phyloP scores from a whole-genome alignment of 2,329 filamentous ascomycete genomes.

The Epicoccum nigrum region DNA sequence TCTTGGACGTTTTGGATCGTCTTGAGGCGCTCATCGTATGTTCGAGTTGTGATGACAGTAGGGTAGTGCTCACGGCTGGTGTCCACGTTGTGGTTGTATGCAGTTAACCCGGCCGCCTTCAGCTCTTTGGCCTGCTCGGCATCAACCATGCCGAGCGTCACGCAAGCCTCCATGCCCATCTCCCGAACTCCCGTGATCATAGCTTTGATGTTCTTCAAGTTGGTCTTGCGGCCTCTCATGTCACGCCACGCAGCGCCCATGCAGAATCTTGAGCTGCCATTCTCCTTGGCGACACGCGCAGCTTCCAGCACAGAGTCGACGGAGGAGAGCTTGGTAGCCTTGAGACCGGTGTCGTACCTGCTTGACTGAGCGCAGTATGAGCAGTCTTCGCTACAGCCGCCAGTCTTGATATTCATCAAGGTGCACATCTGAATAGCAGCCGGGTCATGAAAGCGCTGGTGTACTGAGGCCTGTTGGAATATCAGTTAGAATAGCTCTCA shows the following conservation, averaged over 20 bases:
- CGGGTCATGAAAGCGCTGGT: constrained; percentile 85
- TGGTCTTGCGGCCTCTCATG: constrained; percentile 88
- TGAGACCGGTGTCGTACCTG: constrained; percentile 76
- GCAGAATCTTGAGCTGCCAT: constrained; percentile 89
- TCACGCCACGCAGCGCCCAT: constrained; percentile 95
- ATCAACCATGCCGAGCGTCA: constrained; percentile 95
- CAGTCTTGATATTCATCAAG: constrained; percentile 95
- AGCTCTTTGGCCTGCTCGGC: constrained; percentile 78
- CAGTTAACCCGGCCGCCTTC: constrained; percentile 82
- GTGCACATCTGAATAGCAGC: constrained; percentile 89
- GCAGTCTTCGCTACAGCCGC: constrained; percentile 90
- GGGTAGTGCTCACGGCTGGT: constrained; percentile 90
- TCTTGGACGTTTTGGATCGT: constrained; percentile 82
- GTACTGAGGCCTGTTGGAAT: constrained; percentile 67
- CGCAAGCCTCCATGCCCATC: constrained; percentile 88
- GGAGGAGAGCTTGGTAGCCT: constrained; percentile 77
- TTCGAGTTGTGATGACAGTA: constrained; percentile 80
- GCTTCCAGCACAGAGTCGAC: constrained; percentile 83
- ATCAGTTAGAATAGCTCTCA: neutral
- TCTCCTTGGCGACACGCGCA: constrained; percentile 76
- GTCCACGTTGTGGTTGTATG: constrained; percentile 95
- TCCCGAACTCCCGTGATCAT: constrained; percentile 83
- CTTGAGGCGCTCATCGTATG: constrained; percentile 83
- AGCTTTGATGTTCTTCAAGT: constrained; percentile 79
- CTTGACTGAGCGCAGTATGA: constrained; percentile 92